These are phyloP conservation scores for Alnus rubra DNA, from an alignment of 306 rosid genomes.

Conservation along the genomic window DNA sequence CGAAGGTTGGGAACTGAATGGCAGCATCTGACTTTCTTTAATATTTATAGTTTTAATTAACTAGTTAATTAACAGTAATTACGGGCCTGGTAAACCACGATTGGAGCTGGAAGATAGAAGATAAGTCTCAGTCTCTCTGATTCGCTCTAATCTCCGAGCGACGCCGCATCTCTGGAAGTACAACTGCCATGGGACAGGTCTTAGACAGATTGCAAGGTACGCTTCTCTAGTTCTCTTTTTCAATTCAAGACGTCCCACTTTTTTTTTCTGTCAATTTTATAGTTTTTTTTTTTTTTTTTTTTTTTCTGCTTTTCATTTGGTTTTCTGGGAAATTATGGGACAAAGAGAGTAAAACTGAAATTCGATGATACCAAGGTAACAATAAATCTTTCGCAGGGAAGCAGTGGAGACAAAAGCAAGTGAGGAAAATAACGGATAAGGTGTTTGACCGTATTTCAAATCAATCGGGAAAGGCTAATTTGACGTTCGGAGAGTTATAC, in stretches of 20 bases:
- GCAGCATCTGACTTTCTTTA: too few species aligned
- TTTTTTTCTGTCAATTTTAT: neutral
- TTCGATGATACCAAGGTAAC: neutral
- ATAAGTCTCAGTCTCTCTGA: too few species aligned
- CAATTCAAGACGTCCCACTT: neutral
- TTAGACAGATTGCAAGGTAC: constrained; percentile 54
- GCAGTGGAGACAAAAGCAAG: constrained; percentile 57
- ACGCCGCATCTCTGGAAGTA: neutral
- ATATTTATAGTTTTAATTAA: too few species aligned
- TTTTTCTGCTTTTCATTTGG: too few species aligned
- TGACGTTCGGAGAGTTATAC: constrained; percentile 78
- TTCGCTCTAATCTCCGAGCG: neutral
- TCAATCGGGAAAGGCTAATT: constrained; percentile 27
- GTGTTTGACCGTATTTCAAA: constrained; percentile 47
- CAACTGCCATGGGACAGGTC: constrained; percentile 55
- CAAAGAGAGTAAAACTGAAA: neutral
- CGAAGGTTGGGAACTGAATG: too few species aligned
- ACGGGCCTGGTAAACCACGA: too few species aligned
- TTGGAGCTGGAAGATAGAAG: too few species aligned
- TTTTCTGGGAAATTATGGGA: too few species aligned
- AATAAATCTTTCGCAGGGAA: constrained; percentile 50
- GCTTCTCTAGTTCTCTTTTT: neutral
- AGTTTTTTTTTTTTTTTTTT: too few species aligned
- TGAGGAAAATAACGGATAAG: constrained; percentile 62
- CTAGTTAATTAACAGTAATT: too few species aligned